These are phyloP conservation scores for Monilinia fructigena DNA, from an alignment of 2,329 filamentous ascomycete genomes.

Conservation along the genomic window DNA sequence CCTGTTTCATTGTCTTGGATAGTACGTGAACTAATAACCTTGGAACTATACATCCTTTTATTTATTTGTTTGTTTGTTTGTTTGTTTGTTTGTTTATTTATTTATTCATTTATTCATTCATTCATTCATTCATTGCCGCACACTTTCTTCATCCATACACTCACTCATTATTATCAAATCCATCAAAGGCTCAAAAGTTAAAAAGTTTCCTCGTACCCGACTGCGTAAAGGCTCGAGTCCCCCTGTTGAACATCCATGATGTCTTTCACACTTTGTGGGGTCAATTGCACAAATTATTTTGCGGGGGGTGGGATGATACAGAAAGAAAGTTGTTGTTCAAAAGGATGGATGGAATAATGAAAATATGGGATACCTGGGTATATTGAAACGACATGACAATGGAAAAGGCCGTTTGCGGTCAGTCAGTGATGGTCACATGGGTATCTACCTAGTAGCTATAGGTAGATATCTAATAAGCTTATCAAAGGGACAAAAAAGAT, in stretches of 20 bases:
- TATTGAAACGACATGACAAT: not conserved
- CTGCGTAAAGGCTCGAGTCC: not conserved
- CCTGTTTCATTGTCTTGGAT: constrained; percentile 15
- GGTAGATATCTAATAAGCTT: too few species aligned
- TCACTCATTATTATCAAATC: too few species aligned
- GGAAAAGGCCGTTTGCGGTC: not conserved
- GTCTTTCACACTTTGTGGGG: constrained; percentile 13
- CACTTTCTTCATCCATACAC: too few species aligned
- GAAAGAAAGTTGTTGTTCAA: not conserved
- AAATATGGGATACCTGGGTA: too few species aligned
- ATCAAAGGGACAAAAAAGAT: not conserved
- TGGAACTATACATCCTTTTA: not conserved
- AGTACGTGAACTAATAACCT: not conserved
- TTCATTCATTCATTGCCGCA: not conserved
- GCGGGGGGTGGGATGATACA: not conserved
- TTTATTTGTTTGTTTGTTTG: too few species aligned
- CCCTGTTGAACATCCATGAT: constrained; percentile 9
- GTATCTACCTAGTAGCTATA: too few species aligned
- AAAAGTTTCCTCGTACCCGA: too few species aligned
- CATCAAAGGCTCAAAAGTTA: too few species aligned
- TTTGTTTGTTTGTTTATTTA: too few species aligned
- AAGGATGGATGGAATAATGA: not conserved
- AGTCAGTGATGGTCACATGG: too few species aligned
- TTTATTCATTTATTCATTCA: not conserved
- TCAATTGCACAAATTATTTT: not conserved